phyloP scores from a whole-genome alignment of 768 basidiomycete species.

The Psilocybe tampanensis region DNA sequence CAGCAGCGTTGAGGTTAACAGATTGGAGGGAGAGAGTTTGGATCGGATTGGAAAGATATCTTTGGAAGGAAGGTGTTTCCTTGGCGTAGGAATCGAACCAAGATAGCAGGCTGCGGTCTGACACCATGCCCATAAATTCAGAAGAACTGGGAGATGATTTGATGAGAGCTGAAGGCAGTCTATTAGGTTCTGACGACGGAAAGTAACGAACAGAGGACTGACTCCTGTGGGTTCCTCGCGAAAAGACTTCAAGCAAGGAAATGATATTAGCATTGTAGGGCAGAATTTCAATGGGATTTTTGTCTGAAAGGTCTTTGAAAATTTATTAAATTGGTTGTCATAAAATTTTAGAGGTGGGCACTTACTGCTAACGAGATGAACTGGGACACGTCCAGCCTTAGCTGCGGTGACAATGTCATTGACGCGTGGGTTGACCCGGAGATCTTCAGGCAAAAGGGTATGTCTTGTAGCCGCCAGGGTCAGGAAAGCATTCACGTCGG shows the following conservation, averaged over 20 bases:
- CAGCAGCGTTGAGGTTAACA: constrained; percentile 59
- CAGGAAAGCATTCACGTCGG: constrained; percentile 87
- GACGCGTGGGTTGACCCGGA: constrained; percentile 59
- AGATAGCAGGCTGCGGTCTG: constrained; percentile 69
- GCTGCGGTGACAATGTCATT: constrained; percentile 77
- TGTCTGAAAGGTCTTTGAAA: constrained; percentile 75
- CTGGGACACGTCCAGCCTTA: constrained; percentile 71
- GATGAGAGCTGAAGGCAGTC: constrained; percentile 50
- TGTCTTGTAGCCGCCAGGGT: constrained; percentile 82
- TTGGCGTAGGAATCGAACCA: constrained; percentile 66
- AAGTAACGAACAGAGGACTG: constrained; percentile 8
- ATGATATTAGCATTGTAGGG: constrained; percentile 65
- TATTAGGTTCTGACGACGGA: neutral
- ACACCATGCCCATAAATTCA: constrained; percentile 70
- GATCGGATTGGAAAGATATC: constrained; percentile 57
- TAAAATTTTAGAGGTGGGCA: constrained; percentile 2
- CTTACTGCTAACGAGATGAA: constrained; percentile 79
- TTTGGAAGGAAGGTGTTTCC: constrained; percentile 44
- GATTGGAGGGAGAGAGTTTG: constrained; percentile 62
- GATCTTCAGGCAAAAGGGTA: constrained; percentile 61
- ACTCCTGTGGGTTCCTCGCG: constrained; percentile 76
- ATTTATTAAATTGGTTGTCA: neutral
- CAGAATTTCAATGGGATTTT: constrained; percentile 73
- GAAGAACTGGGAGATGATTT: constrained; percentile 43
- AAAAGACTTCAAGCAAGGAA: constrained; percentile 65